Base-by-base conservation (phyloP, 2,329 filamentous ascomycete genomes). In the Lasiodiplodia gonubiensis region DNA sequence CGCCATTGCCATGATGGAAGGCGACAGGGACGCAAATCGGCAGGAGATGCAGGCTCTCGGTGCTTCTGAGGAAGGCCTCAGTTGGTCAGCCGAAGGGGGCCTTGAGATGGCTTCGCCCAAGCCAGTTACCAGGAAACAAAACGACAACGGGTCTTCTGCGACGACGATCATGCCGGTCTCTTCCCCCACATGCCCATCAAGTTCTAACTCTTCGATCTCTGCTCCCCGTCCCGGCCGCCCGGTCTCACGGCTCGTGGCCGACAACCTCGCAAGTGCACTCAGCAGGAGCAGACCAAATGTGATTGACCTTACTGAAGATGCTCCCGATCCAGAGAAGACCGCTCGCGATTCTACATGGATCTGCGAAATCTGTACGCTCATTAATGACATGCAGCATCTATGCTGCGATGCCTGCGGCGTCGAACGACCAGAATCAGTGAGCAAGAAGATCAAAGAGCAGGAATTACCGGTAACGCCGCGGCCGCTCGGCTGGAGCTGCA, bases 1-100 rank as follows among this genome's bases (percentile, higher is more conserved):
- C 69, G 89, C 93, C 64, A 89, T 94, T 74, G 93, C 93, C 0
- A 83, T 96, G 37, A 93, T 92, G 82, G 94, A 97, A 73, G 83
- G 95, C 30, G 91, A 96, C 74, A 89, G 97, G 75, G 93, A 97
- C 69, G 86, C 89, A 70, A 79, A 82, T 71, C 72, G 75, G 57
- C 80, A 80, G 69, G 71, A 81, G 23, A 75, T 71, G 70, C 88
- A 70, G 86, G 88, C n/a, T 78, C 81, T 65, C 83, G 81, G 67
- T 35, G 74, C 76, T 11, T 75, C 74, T 14, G 72, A 67, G 46
- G 78, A 77, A 23, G 78, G 77, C 2, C 68, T 80, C 21, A 74
- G 72, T 6, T 80, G 77, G 77, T 75, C 72, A 54, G 74, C 74
- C 37, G 75, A 79, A 33, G 67, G 72, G 30, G 80, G 80, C 1